These are phyloP conservation scores for Neurospora sp. DNA, from an alignment of 495 filamentous ascomycete genomes.

Conservation along the genomic window DNA sequence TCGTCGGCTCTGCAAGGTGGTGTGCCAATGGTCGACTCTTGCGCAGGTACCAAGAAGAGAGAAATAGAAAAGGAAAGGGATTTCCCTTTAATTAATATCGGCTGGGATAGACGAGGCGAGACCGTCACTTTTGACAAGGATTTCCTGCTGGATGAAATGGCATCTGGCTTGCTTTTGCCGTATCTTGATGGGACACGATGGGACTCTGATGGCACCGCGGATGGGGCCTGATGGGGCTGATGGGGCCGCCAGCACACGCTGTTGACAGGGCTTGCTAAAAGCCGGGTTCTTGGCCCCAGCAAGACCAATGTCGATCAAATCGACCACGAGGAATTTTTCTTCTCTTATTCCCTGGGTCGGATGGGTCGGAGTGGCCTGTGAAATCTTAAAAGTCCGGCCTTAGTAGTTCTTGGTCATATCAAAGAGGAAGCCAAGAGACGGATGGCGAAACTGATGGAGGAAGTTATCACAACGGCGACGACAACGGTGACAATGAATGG, in stretches of 20 bases:
- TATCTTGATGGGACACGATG: background rate
- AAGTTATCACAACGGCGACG: background rate
- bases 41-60: background rate
- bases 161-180: background rate
- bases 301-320: background rate
- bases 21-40: background rate
- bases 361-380: background rate
- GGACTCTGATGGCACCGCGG: background rate
- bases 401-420: background rate
- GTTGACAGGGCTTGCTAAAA: background rate
- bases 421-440: background rate
- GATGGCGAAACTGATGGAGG: background rate
- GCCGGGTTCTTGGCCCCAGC: background rate
- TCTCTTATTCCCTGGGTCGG: background rate
- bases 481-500: background rate
- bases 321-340: background rate
- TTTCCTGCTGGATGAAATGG: background rate
- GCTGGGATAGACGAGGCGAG: background rate
- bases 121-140: background rate
- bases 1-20: background rate
- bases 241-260: background rate
- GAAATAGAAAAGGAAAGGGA: background rate
- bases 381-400: background rate
- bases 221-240: background rate
- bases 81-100: background rate